Evolutionary conservation across 2,329 filamentous ascomycete species (phyloP).

Genomic region (Coniochaeta hoffmannii): DNA sequence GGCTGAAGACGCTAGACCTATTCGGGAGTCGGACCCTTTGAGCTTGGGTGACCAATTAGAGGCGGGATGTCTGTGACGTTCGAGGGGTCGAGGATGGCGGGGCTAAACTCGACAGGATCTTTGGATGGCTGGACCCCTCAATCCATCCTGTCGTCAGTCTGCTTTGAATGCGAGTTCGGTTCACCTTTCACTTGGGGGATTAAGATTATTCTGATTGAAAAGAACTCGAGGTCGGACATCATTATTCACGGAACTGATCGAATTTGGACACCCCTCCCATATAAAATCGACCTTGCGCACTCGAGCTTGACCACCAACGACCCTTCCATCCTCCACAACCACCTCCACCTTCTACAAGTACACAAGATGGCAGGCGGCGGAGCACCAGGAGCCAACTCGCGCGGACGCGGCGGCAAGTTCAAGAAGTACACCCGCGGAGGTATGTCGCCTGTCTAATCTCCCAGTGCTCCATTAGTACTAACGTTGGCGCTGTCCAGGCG

Average conservation of each 20-base stretch:
- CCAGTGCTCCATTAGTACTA: constrained; percentile 6
- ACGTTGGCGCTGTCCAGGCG: constrained; percentile 47
- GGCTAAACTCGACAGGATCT: neutral
- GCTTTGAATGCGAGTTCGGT: neutral
- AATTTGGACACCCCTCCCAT: no score
- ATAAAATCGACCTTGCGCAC: neutral
- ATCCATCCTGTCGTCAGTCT: neutral
- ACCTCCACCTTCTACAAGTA: neutral
- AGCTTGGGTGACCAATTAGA: neutral
- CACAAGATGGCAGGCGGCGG: constrained; percentile 38
- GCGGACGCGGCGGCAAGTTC: constrained; percentile 88
- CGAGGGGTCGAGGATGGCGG: neutral
- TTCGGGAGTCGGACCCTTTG: constrained; percentile 3
- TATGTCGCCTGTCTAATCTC: constrained; percentile 31
- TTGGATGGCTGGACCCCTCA: no score
- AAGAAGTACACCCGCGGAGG: constrained; percentile 90
- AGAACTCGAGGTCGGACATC: neutral
- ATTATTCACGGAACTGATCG: no score
- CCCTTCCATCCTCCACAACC: neutral
- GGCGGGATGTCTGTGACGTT: neutral
- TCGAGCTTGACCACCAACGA: neutral
- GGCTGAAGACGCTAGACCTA: neutral
- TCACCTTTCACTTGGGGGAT: neutral
- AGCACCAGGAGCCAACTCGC: constrained; percentile 41
- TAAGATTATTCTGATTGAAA: neutral